Conservation (phyloP, 768 basidiomycete species). For the Tremella yokohamensis region DNA sequence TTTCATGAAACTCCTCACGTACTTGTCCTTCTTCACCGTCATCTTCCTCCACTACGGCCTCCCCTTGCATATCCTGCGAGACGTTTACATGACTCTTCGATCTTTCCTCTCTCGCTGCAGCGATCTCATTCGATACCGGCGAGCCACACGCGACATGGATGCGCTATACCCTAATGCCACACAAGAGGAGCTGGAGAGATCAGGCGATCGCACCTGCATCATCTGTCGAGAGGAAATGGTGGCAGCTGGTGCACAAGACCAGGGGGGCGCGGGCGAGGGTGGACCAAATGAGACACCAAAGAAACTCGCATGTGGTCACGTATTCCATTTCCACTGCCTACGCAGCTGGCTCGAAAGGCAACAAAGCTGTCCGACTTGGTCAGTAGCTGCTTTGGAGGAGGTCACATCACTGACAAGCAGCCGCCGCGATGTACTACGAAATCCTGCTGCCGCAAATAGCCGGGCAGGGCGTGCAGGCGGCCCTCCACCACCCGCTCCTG, state of each 20-base stretch:
- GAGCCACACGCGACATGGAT: slow-evolving; percentile 95
- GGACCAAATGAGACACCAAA: slow-evolving; percentile 95
- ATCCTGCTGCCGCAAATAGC: slow-evolving; percentile 16
- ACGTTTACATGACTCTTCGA: slow-evolving; percentile 90
- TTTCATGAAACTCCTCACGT: slow-evolving; percentile 86
- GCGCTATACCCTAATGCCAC: slow-evolving; percentile 89
- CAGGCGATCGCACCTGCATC: slow-evolving; percentile 90
- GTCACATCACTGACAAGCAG: slow-evolving; percentile 13
- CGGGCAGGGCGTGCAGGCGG: slow-evolving; percentile 4
- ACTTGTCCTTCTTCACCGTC: slow-evolving; percentile 87
- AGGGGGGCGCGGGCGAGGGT: slow-evolving; percentile 55
- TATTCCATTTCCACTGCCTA: slow-evolving; percentile 97
- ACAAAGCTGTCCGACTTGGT: slow-evolving; percentile 99
- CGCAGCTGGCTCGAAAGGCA: slow-evolving; percentile 97
- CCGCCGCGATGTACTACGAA: slow-evolving; percentile 37
- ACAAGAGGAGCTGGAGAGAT: slow-evolving; percentile 70
- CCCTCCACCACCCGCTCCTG: slow-evolving; percentile 47
- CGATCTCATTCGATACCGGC: slow-evolving; percentile 85
- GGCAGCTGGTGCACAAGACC: slow-evolving; percentile 25
- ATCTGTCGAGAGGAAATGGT: slow-evolving; percentile 96
- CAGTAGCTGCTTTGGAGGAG: slow-evolving; percentile 42
- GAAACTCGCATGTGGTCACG: slow-evolving; percentile 91
- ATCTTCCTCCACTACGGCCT: slow-evolving; percentile 92
- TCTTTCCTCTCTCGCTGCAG: slow-evolving; percentile 84
- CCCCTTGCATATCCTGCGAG: slow-evolving; percentile 92